A percentile compares a stretch with the other conserved stretches of the same genome.
These are phyloP conservation scores for Apiospora hydei DNA, from an alignment of 2,329 filamentous ascomycete species.

Conservation along the genomic window DNA sequence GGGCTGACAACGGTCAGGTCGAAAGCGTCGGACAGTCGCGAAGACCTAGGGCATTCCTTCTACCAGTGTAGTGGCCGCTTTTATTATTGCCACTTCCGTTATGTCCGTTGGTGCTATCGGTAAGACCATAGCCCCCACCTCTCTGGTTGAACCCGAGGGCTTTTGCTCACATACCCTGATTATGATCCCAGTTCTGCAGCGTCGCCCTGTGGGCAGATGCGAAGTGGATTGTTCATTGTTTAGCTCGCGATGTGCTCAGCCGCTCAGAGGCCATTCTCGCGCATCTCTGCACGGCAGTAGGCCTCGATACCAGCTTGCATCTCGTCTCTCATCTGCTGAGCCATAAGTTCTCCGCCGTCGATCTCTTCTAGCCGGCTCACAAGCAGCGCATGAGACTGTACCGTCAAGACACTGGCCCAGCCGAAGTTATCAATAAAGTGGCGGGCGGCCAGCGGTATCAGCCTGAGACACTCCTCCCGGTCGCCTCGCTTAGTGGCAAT, in stretches of 20 bases:
- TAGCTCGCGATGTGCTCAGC: background rate
- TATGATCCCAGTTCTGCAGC: no score
- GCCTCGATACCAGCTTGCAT: constrained; percentile 7
- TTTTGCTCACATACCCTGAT: no score
- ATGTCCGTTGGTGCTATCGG: no score
- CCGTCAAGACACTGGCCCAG: constrained; percentile 15
- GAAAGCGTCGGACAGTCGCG: no score
- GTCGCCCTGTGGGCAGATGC: no score
- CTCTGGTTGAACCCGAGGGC: no score
- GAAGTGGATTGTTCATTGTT: no score
- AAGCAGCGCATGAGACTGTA: background rate
- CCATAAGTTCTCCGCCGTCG: background rate
- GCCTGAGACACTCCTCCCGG: background rate
- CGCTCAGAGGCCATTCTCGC: background rate
- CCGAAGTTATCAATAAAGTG: background rate
- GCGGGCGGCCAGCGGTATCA: background rate
- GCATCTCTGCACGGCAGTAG: background rate
- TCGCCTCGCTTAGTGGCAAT: background rate
- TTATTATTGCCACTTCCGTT: no score
- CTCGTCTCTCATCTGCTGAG: constrained; percentile 2
- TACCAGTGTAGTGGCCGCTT: no score
- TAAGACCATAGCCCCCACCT: no score
- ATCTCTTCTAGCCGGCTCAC: background rate
- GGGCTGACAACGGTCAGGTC: no score
- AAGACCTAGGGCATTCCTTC: no score